Evolutionary conservation across 192 early-diverging fungal species (phyloP), one percentile per base, ranked within the genome.

Genomic region (Spizellomyces punctatus): DNA sequence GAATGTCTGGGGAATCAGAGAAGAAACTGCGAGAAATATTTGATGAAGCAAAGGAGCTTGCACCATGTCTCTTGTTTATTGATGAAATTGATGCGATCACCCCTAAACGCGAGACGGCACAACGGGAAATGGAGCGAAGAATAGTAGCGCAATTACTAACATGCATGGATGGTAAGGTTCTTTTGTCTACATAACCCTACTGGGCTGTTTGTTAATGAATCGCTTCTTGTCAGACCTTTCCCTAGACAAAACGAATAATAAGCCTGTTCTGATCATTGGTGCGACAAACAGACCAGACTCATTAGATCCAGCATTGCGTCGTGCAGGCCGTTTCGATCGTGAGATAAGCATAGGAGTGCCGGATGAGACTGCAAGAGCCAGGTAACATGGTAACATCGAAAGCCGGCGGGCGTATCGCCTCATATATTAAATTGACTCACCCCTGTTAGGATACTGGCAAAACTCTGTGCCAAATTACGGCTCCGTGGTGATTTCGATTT

Each of bases 81-180:
- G 96, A 99, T 74, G 96, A 99, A 77, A 98, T 99, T 65, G 96
- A 99, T 77, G 94, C 95, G 14, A 98, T 99, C 58, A 93, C 95
- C 5, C 94, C 96, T 8, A 92, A 92, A 78, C 84, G 93, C 63
- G 93, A 95, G 73, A 93, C 90, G 48, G 93, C 95, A 6, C 93
- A 96, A 75, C 81, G 95, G 66, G 96, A 96, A 76, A 96, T 99
- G 88, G 96, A 99, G 81, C 84, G 95, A 19, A 83, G 96, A 48
- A 95, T 99, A 65, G 96, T 99, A 12, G 93, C 96, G 36, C 96
- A 99, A 81, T 81, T 99, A 50, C 80, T 99, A 69, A 99, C 96
- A 0, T 94, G 93, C 76, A 91, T 99, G 85, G 96, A 99, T 73
- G 93, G 27, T 36, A 36, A 36, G 27, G 27, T 91, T 86, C 85